Percentiles rank a stretch among this genome's conserved stretches.
phyloP scores from a whole-genome alignment of 164 flowering plant genomes.

The Stephania japonica region DNA sequence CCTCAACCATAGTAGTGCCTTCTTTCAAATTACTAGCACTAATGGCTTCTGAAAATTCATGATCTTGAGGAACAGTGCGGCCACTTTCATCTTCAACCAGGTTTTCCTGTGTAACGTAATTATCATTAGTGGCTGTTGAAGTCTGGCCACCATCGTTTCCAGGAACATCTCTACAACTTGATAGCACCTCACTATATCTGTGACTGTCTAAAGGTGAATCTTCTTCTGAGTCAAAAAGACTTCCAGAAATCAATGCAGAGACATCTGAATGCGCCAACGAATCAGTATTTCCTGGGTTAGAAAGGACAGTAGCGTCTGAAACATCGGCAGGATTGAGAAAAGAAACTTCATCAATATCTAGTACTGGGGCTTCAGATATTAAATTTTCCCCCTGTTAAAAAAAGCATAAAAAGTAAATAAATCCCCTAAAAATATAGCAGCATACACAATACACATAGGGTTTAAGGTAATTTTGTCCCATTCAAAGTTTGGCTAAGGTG shows the following conservation, averaged over 20 bases:
- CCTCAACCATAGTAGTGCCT: not conserved
- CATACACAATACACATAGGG: no score
- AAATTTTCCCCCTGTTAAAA: constrained; percentile 20
- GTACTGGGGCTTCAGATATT: constrained; percentile 3
- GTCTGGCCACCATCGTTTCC: constrained; percentile 6
- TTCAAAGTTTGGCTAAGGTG: not conserved
- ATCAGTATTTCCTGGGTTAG: not conserved
- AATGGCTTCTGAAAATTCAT: not conserved
- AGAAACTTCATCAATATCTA: constrained; percentile 1
- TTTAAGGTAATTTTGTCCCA: not conserved
- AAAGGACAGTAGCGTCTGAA: constrained; percentile 7
- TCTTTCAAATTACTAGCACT: not conserved
- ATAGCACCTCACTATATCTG: constrained; percentile 1
- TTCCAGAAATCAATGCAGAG: constrained; percentile 19
- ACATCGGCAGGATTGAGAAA: constrained; percentile 4
- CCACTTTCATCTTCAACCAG: not conserved
- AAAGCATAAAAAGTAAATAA: not conserved
- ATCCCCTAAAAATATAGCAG: not conserved
- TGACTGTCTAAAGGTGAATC: constrained; percentile 14
- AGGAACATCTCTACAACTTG: not conserved
- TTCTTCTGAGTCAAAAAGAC: constrained; percentile 23
- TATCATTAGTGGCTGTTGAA: not conserved
- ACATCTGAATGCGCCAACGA: constrained; percentile 5
- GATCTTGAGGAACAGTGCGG: not conserved
- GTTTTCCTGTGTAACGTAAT: not conserved